Percentiles rank a stretch among this genome's conserved stretches.
Conservation (phyloP, 2,329 filamentous ascomycete species). For the Penicillium sp. region DNA sequence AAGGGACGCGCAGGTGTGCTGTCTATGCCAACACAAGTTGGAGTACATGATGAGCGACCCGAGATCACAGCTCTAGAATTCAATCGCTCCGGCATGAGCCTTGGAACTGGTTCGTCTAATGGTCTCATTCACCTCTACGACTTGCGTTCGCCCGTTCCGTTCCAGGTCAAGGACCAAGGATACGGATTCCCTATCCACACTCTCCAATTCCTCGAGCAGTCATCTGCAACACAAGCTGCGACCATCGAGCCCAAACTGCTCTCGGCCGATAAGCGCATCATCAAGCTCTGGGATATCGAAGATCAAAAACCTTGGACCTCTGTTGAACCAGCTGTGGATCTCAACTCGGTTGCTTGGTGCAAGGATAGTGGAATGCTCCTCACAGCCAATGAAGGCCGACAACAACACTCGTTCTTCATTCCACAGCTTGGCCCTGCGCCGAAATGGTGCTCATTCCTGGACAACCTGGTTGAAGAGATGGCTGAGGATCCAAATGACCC, state of each 20-base stretch:
- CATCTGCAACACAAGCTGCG: constrained; percentile 64
- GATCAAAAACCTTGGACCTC: constrained; percentile 87
- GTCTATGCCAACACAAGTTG: constrained; percentile 43
- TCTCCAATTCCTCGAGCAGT: constrained; percentile 57
- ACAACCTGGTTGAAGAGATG: constrained; percentile 98
- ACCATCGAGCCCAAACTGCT: constrained; percentile 64
- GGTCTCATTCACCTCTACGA: constrained; percentile 89
- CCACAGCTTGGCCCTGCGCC: constrained; percentile 87
- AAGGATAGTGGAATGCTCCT: constrained; percentile 88
- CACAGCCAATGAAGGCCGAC: constrained; percentile 90
- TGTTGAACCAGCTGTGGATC: constrained; percentile 85
- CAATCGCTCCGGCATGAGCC: constrained; percentile 68
- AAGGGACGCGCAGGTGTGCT: constrained; percentile 72
- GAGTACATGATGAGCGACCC: constrained; percentile 36
- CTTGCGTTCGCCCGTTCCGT: constrained; percentile 72
- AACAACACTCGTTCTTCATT: constrained; percentile 91
- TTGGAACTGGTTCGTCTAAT: constrained; percentile 78
- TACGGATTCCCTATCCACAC: constrained; percentile 90
- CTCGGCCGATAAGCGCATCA: constrained; percentile 86
- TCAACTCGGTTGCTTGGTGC: constrained; percentile 90
- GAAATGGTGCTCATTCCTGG: constrained; percentile 90
- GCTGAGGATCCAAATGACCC: constrained; percentile 67
- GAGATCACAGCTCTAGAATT: constrained; percentile 85
- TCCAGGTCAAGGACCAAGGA: constrained; percentile 88
- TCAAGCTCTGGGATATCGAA: constrained; percentile 87